Conservation (phyloP, 345 rosid genomes). For the Eucalyptus grandis region DNA sequence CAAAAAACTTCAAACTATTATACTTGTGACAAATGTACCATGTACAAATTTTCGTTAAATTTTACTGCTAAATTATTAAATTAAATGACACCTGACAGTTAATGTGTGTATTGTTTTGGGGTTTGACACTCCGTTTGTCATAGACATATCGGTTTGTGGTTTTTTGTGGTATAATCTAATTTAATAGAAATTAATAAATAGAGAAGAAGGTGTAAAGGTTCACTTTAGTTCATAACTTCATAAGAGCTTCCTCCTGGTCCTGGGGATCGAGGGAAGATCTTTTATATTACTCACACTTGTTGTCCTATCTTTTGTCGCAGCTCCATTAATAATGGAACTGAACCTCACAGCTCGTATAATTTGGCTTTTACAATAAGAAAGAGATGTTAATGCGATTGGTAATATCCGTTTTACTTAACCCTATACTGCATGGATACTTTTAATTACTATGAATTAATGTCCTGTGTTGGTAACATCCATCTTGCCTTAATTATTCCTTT, state of each 20-base stretch:
- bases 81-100: too few species aligned
- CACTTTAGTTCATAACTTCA: too few species aligned
- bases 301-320: neutral
- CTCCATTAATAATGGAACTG: neutral
- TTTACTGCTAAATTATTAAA: too few species aligned
- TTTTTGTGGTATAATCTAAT: too few species aligned
- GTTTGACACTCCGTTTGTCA: too few species aligned
- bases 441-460: neutral
- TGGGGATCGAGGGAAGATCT: neutral
- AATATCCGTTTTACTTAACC: neutral
- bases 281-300: neutral
- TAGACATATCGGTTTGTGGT: too few species aligned
- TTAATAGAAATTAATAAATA: too few species aligned
- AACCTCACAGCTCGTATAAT: neutral
- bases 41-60: too few species aligned
- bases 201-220: too few species aligned
- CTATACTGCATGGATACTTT: neutral
- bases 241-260: neutral
- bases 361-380: neutral
- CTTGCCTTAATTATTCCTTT: neutral
- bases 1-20: too few species aligned
- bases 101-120: too few species aligned
- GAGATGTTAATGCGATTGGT: neutral
- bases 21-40: too few species aligned
- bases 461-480: neutral